Base-by-base conservation (phyloP, 2,329 filamentous ascomycete genomes). In the Eutypa lata region DNA sequence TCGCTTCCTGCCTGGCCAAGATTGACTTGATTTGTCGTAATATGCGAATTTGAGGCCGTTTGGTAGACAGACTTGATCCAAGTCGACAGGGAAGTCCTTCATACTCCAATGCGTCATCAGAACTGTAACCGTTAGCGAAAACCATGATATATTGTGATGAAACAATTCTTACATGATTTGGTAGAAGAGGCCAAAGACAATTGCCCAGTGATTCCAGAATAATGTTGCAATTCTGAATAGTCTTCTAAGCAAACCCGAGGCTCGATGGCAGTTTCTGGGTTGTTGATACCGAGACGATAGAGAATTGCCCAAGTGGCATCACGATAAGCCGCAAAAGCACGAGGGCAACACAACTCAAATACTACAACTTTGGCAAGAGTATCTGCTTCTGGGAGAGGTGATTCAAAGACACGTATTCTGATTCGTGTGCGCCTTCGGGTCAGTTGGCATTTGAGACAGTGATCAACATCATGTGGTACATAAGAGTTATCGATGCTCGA, bases 1-100 rank as follows among this genome's bases (percentile, higher is more conserved):
- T 1, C 58, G 43, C 7, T 63, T 55, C 7, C 65, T 56, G 0
- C 62, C 61, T 1, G 73, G 68, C 76, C 78, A 83, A 0, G 66
- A 55, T 2, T 61, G 56, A 1, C 62, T 65, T 0, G 26, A 7
- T 3, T 49, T 53, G 55, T 85, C 81, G 51, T 70, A 82, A 53
- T 83, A 82, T 0, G 61, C 57, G 42, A 79, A 73, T 1, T 63
- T 69, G 10, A 82, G 54, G 0, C 74, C 78, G 48, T 77, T 77
- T 0, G 73, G 72, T 2, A 76, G 67, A 49, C 75, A 74, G 0
- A 85, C 67, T 2, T 72, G 63, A 7, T 67, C 62, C n/a, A 72
- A 59, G 1, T 63, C 56, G 0, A 74, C 69, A 1, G 76, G 75
- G 38, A 83, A 73, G 0, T 47, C 40, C 28, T 70, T 68, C 1